Conservation (phyloP, 371 early-diverging fungal species). For the Fennellomyces sp. region DNA sequence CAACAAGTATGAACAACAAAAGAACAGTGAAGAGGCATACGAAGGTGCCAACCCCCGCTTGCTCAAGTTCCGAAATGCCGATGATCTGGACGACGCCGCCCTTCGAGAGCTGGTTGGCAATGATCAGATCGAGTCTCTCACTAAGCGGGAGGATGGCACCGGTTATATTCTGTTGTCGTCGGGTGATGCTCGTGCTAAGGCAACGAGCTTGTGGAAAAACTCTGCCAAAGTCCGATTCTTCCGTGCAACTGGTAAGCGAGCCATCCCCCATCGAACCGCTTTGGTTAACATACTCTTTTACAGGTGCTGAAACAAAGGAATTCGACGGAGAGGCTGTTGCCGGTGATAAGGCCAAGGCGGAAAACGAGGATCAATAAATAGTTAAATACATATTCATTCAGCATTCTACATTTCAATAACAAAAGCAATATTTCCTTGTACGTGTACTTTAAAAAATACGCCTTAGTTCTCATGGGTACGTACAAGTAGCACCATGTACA, state of each 20-base stretch:
- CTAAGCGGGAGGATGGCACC: not conserved
- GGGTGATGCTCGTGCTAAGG: not conserved
- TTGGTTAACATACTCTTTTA: not conserved
- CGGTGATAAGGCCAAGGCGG: conserved; percentile 15
- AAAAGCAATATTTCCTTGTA: too few species aligned
- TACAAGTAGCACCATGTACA: too few species aligned
- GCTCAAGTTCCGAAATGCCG: not conserved
- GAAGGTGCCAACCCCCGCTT: not conserved
- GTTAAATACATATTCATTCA: too few species aligned
- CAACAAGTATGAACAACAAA: not conserved
- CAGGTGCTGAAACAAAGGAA: not conserved
- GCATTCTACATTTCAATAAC: too few species aligned
- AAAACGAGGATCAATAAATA: conserved; percentile 5
- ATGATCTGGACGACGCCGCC: not conserved
- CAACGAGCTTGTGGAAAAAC: not conserved
- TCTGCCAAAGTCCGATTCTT: not conserved
- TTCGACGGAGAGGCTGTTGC: not conserved
- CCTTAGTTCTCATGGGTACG: too few species aligned
- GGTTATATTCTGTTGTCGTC: not conserved
- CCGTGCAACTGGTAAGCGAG: not conserved
- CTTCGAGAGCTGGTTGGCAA: not conserved
- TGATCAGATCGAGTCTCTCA: not conserved
- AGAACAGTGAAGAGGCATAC: not conserved
- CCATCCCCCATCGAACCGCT: not conserved
- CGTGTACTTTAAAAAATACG: too few species aligned